Base-by-base conservation (phyloP, 768 basidiomycete species). In the Rubroboletus satanas region DNA sequence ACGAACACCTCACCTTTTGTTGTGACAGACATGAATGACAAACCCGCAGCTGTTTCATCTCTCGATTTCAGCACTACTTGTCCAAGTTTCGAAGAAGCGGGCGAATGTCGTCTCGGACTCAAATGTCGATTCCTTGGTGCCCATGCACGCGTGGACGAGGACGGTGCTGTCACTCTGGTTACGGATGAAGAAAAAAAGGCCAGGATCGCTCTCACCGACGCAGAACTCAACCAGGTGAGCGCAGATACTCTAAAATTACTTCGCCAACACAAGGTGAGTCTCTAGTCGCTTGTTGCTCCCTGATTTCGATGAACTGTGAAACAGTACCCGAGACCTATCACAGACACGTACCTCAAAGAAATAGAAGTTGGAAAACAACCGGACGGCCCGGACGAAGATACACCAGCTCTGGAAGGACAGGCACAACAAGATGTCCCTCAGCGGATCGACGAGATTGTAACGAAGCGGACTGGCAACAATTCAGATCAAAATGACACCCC, bases 51-150 rank as follows among this genome's bases (percentile, higher is more conserved):
- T 12, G 50, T 41, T 3, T 55, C 58, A 0, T 67, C 61, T 17
- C 59, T 70, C 28, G 59, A 71, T 41, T 57, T 45, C 18, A 51
- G 14, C 18, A 71, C 66, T 17, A 56, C 50, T 1, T 70, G 71
- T 26, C 61, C 65, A 23, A 52, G 43, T 29, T 70, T 69, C 26
- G 62, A 67, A 18, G 70, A 70, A 48, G 64, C 66, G 42, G 63
- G 62, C 0, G 66, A 67, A 53, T 70, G 69, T 52, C 68, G 71
- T 39, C 60, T 70, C 15, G 97, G 94, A 11, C 85, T 90, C 70
- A 92, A 93, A 69, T 99, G 97, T 68, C 84, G 97, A 2, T 97
- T 89, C 71, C 79, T 97, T 6, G 87, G 88, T 12, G 85, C 82
- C 4, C 96, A 99, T 69, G 73, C 87, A 11, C 71, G 66, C 17